Base-by-base conservation (phyloP, 2,329 filamentous ascomycete species). In the Zymoseptoria tritici region DNA sequence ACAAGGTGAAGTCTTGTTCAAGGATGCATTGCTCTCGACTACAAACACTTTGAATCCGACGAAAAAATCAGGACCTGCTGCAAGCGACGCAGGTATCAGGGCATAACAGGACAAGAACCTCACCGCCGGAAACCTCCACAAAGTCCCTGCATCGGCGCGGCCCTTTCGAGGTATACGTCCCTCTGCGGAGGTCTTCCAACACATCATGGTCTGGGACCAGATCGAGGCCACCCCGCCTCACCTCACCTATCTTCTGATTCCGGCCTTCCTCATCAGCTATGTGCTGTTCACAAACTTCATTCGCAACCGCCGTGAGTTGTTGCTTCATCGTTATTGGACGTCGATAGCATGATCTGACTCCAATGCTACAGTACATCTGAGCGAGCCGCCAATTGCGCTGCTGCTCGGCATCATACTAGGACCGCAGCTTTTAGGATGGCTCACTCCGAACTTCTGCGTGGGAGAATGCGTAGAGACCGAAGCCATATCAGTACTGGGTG, bases 321-420 rank as follows among this genome's bases (percentile, higher is more conserved):
- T 36, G 53, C 13, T 13, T 46, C 36, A n/a, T n/a, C 13, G 16
- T 3, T 2, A 3, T 3, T n/a, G 36, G 13, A 46, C 36, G 5
- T n/a, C 5, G 36, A 50, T 52, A 22, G 11, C 50, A 52, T 13
- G 16, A 52, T 52, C 21, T 26, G 9, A 22, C 21, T 9, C 6
- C 13, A 26, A 8, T 21, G 16, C n/a, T 22, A 20, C 70, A 64
- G 60, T 80, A 2, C 78, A 81, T 62, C 73, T 80, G 16, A 78
- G 77, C 9, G 78, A 80, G 67, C 78, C 78, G 4, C 78, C 78
- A 4, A 71, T 80, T 20, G 78, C 78, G 13, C 75, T 79, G 0
- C 57, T 79, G 1, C 72, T 78, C 51, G 78, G 78, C 6, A 78
- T 80, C 46, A 49, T 76, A 26, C 69, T 79, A 9, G 78, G 78